These are phyloP conservation scores for Globisporangium polare DNA, from an alignment of 352 stramenopile genomes.

Conservation along the genomic window DNA sequence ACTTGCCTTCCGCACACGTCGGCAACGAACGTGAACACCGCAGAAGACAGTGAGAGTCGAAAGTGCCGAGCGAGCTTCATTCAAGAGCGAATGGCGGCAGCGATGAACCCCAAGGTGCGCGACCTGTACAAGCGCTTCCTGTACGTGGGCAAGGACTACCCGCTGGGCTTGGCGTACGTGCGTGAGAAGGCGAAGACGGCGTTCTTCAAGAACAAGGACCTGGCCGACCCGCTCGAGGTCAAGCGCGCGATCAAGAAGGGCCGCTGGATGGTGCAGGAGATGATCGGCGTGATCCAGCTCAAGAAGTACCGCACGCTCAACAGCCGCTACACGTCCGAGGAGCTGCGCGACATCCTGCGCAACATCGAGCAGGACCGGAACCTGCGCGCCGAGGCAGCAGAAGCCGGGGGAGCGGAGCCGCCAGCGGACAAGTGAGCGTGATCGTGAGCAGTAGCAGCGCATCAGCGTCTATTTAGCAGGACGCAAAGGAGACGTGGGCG, in stretches of 20 bases:
- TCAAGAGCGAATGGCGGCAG: background rate
- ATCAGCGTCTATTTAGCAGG: background rate
- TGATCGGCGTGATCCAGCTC: conserved; percentile 96
- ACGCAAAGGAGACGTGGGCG: too few relatives aligned
- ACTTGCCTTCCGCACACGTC: too few relatives aligned
- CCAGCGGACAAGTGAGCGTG: background rate
- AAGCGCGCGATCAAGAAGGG: conserved; percentile 91
- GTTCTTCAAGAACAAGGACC: conserved; percentile 84
- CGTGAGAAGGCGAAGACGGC: conserved; percentile 88
- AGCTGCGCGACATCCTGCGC: conserved; percentile 44
- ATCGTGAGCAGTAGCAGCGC: background rate
- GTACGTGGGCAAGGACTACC: conserved; percentile 94
- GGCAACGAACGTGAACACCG: too few relatives aligned
- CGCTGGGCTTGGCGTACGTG: conserved; percentile 89
- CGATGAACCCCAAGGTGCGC: conserved; percentile 92
- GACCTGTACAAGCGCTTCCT: conserved; percentile 96
- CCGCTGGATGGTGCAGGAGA: conserved; percentile 93
- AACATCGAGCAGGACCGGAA: conserved; percentile 20
- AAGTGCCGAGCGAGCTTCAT: background rate
- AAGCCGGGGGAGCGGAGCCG: background rate
- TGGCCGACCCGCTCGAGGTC: conserved; percentile 41
- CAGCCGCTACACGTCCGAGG: conserved; percentile 84
- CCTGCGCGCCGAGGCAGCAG: conserved; percentile 5
- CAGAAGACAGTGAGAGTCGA: background rate
- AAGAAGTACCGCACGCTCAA: conserved; percentile 97